Percentiles rank a stretch among this genome's conserved stretches.
These are phyloP conservation scores for Sphaerobolus stellatus DNA, from an alignment of 1,284 basidiomycete genomes.

Conservation along the genomic window DNA sequence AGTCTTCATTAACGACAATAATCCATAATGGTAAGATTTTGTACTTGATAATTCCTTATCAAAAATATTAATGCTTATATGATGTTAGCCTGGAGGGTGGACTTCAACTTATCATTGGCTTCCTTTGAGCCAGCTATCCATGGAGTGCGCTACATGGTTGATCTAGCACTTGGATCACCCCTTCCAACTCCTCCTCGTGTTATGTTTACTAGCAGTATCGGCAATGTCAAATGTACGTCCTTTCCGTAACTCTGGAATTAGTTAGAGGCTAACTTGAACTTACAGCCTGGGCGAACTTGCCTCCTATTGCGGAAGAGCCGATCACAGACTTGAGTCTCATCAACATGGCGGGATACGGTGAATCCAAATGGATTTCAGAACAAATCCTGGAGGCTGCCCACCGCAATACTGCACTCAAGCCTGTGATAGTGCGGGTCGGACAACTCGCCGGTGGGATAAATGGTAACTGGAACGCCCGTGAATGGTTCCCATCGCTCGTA, in stretches of 20 bases:
- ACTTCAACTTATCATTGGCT: slow-evolving; percentile 26
- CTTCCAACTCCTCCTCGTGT: slow-evolving; percentile 21
- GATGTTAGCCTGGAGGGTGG: slow-evolving; percentile 28
- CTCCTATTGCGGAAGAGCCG: slow-evolving; percentile 13
- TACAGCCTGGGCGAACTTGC: slow-evolving; percentile 8
- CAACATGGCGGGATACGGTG: slow-evolving; percentile 32
- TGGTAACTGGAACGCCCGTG: slow-evolving; percentile 33
- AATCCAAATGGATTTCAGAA: slow-evolving; percentile 38
- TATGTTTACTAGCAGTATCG: slow-evolving; percentile 28
- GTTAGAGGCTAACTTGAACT: not conserved
- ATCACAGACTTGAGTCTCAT: slow-evolving; percentile 12
- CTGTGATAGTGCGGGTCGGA: slow-evolving; percentile 30
- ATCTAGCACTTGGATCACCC: slow-evolving; percentile 25
- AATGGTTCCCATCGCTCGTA: slow-evolving; percentile 36
- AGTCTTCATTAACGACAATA: slow-evolving; percentile 24
- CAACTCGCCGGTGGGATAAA: slow-evolving; percentile 36
- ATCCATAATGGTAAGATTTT: slow-evolving; percentile 38
- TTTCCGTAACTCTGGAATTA: not conserved
- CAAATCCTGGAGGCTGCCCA: slow-evolving; percentile 25
- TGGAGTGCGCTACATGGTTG: slow-evolving; percentile 25
- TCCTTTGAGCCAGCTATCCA: slow-evolving; percentile 26
- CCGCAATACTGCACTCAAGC: slow-evolving; percentile 20
- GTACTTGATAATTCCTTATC: not conserved
- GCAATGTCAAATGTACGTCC: slow-evolving; percentile 21
- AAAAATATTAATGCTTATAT: not conserved